Evolutionary conservation across 2,329 filamentous ascomycete species (phyloP), one percentile per base, ranked within the genome.

Genomic region (Neofusicoccum laricinum): DNA sequence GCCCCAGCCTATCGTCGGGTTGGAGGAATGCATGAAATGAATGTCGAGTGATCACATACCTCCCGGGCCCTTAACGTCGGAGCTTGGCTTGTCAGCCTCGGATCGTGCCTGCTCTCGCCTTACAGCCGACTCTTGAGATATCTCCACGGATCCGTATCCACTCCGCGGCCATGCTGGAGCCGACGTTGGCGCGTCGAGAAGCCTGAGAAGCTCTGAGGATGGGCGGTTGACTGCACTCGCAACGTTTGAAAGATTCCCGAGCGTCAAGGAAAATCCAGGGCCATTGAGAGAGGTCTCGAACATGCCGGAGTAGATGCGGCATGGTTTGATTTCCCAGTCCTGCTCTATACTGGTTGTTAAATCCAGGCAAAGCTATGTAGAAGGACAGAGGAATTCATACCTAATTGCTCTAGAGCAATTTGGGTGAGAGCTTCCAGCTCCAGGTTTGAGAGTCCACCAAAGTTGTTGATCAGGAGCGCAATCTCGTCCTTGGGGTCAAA

Each of bases 281-380:
- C 88, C 88, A 68, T 92, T 90, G 66, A 92, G 75, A 67, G 87
- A 90, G 14, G 89, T 91, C 82, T 91, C 87, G 76, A 88, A 91
- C 0, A 88, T 90, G 12, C 88, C 87, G 34, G 86, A 80, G 40
- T 90, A 80, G 50, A 89, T 82, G 43, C 88, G 79, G 25, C 84
- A 81, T 0, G 88, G 87, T 68, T 83, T 84, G 70, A 90, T 86
- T 32, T 82, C 80, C 72, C 86, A 88, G 65, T 81, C 79, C 34
- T 78, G 76, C 55, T 81, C 73, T 71, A 45, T 12, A n/a, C 15
- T 14, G 10, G 2, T 17, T 51, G 32, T 58, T n/a, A 59, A 34
- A 40, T 3, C 6, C 15, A n/a, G 30, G n/a, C 12, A 45, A n/a
- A 15, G 4, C 15, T 19, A 4, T 15, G 6, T 6, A 14, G 36